These are phyloP conservation scores for Suhomyces taliae DNA, from an alignment of 1,139 yeast species.

Conservation along the genomic window DNA sequence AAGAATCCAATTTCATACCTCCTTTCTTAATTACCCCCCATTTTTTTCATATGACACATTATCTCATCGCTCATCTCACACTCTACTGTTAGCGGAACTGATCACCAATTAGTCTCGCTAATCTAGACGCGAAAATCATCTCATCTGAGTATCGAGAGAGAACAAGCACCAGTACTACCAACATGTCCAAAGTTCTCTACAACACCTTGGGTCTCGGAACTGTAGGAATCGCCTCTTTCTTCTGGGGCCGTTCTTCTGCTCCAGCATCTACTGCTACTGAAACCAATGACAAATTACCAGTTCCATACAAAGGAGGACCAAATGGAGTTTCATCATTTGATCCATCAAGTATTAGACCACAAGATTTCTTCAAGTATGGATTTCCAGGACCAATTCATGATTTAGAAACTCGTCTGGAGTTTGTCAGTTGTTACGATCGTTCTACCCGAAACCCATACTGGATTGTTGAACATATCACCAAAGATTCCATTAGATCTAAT, in stretches of 20 bases:
- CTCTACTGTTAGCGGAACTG: no score
- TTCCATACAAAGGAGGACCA: conserved; percentile 9
- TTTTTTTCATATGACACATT: no score
- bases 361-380: conserved; percentile 81
- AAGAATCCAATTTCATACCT: no score
- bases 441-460: conserved; percentile 85
- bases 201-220: conserved; percentile 38
- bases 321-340: conserved; percentile 20
- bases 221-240: conserved; percentile 44
- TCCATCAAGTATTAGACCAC: conserved; percentile 55
- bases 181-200: conserved; percentile 34
- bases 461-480: conserved; percentile 86
- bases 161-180: neutral
- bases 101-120: no score
- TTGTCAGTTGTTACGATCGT: conserved; percentile 83
- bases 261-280: conserved; percentile 16
- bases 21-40: no score
- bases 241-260: conserved; percentile 39
- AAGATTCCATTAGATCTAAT: conserved; percentile 55
- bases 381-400: conserved; percentile 95
- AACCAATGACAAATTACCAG: conserved; percentile 17
- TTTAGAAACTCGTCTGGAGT: conserved; percentile 69
- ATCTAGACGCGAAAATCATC: no score
- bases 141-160: neutral
- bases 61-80: no score